phyloP scores from a whole-genome alignment of 768 basidiomycete genomes.

The Thelephora aurantiotincta region DNA sequence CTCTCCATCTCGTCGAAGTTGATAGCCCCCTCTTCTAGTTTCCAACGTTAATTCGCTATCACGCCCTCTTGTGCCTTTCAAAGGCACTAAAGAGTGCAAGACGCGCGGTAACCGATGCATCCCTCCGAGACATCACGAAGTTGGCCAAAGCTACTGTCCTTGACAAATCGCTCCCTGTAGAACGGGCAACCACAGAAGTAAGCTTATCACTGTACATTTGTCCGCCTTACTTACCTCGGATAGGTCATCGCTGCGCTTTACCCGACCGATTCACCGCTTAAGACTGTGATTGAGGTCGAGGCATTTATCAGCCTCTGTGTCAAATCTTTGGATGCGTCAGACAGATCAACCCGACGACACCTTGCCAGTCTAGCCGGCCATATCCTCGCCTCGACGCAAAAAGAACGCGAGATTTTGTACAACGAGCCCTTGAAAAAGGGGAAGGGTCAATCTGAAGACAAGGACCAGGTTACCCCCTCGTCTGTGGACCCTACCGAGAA shows the following conservation, averaged over 20 bases:
- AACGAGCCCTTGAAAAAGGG: slow-evolving; percentile 39
- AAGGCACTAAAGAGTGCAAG: slow-evolving; percentile 74
- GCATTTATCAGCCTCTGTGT: slow-evolving; percentile 49
- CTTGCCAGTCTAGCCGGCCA: slow-evolving; percentile 74
- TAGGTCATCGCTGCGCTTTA: slow-evolving; percentile 47
- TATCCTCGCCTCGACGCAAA: slow-evolving; percentile 73
- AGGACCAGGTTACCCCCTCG: slow-evolving; percentile 35
- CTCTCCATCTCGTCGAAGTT: background rate
- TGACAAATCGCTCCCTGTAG: slow-evolving; percentile 77
- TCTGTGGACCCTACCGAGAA: slow-evolving; percentile 33
- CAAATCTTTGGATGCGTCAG: slow-evolving; percentile 67
- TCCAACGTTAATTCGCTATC: slow-evolving; percentile 49
- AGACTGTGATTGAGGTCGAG: slow-evolving; percentile 63
- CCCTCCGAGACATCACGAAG: slow-evolving; percentile 72
- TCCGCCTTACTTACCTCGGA: background rate
- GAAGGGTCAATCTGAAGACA: slow-evolving; percentile 31
- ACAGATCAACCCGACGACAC: slow-evolving; percentile 70
- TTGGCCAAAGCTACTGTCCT: slow-evolving; percentile 58
- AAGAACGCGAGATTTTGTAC: slow-evolving; percentile 34
- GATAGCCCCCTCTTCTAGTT: background rate
- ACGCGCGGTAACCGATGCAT: slow-evolving; percentile 68
- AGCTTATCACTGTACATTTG: slow-evolving; percentile 5
- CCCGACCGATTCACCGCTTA: slow-evolving; percentile 37
- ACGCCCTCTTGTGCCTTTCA: slow-evolving; percentile 63
- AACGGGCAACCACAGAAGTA: slow-evolving; percentile 74